Evolutionary conservation across 257 asterid species (phyloP).

Genomic region (Handroanthus guayacan): DNA sequence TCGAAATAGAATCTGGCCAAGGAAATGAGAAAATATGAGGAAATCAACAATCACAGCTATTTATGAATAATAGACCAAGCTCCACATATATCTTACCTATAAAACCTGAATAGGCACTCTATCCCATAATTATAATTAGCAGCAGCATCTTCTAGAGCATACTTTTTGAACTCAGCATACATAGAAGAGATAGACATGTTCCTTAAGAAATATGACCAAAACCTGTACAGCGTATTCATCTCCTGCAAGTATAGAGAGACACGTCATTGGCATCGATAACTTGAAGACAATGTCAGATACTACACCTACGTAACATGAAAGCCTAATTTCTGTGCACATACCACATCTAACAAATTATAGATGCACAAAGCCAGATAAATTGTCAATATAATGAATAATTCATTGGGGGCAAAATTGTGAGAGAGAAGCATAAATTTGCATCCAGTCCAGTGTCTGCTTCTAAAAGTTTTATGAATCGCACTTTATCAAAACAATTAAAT

Average conservation of each 20-base stretch:
- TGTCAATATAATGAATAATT: constrained; percentile 20
- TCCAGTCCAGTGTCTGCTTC: not conserved
- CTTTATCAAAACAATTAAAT: not conserved
- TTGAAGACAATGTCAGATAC: constrained; percentile 24
- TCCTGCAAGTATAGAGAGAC: constrained; percentile 61
- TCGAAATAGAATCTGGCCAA: constrained; percentile 12
- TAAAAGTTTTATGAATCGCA: not conserved
- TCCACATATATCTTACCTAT: constrained; percentile 57
- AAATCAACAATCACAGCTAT: constrained; percentile 3
- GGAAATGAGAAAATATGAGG: constrained; percentile 1
- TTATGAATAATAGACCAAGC: constrained; percentile 12
- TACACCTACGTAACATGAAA: not conserved
- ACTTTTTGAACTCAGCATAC: constrained; percentile 74
- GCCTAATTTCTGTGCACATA: constrained; percentile 5
- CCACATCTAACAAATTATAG: constrained; percentile 23
- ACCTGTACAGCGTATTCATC: constrained; percentile 88
- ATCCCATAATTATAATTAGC: constrained; percentile 80
- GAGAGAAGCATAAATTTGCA: not conserved
- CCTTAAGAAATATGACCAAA: constrained; percentile 88
- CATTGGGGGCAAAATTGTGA: not conserved
- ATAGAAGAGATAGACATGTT: constrained; percentile 71
- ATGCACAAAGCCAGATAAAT: constrained; percentile 2
- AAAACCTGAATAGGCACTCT: constrained; percentile 86
- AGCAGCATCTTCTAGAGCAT: constrained; percentile 89
- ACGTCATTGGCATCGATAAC: constrained; percentile 25